Conservation (phyloP, 371 early-diverging fungal species). For the Mortierella polycephala region DNA sequence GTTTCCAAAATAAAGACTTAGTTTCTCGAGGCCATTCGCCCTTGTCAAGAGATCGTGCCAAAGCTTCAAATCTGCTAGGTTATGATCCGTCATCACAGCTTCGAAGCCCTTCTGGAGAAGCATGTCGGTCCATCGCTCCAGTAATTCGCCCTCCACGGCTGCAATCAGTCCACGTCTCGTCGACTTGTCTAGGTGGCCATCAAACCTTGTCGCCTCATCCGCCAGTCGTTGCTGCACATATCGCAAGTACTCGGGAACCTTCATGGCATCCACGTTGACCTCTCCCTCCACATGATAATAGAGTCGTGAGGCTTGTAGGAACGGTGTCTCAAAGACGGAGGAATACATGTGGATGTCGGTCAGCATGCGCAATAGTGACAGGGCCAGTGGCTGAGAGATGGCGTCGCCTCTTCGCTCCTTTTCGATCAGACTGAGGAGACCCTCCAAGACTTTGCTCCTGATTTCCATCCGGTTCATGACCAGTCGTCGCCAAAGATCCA, state of each 20-base stretch:
- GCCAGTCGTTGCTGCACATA: constrained; percentile 71
- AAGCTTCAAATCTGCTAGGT: constrained; percentile 65
- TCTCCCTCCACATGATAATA: constrained; percentile 78
- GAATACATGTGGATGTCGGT: constrained; percentile 80
- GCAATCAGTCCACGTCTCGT: constrained; percentile 69
- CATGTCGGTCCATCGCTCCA: constrained; percentile 67
- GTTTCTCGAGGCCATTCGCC: constrained; percentile 56
- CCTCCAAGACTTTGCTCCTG: constrained; percentile 62
- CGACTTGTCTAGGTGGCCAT: constrained; percentile 74
- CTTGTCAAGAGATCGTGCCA: constrained; percentile 67
- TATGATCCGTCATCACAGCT: constrained; percentile 68
- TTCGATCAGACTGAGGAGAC: constrained; percentile 65
- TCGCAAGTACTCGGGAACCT: constrained; percentile 69
- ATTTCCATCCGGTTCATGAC: constrained; percentile 65
- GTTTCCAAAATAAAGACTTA: constrained; percentile 51
- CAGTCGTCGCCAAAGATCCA: constrained; percentile 75
- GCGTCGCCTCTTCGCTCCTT: constrained; percentile 69
- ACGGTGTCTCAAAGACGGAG: constrained; percentile 72
- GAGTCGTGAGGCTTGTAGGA: constrained; percentile 68
- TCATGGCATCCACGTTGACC: constrained; percentile 57
- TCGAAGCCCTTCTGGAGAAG: constrained; percentile 82
- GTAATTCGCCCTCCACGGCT: constrained; percentile 70
- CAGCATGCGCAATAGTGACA: constrained; percentile 80
- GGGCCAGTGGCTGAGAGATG: constrained; percentile 67
- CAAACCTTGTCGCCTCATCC: constrained; percentile 76